These are phyloP conservation scores for Lactarius psammicola DNA, from an alignment of 768 basidiomycete genomes.

Conservation along the genomic window DNA sequence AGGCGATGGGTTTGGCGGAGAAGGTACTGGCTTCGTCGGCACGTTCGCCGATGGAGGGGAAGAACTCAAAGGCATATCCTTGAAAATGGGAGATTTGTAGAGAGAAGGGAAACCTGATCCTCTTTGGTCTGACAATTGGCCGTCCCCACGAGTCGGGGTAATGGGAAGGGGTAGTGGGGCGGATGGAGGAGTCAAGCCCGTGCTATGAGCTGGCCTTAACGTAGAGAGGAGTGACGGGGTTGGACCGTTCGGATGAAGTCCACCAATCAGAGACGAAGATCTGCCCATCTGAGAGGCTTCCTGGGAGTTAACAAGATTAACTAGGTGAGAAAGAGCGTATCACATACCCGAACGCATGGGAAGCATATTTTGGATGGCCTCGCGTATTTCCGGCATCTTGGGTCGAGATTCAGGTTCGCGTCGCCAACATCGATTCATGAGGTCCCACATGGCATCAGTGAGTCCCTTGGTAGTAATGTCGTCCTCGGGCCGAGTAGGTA, in stretches of 20 bases:
- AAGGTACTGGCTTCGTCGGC: slow-evolving; percentile 11
- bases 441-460: slow-evolving; percentile 43
- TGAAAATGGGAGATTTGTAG: background rate
- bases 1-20: slow-evolving; percentile 4
- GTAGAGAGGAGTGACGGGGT: slow-evolving; percentile 1
- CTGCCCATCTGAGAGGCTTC: slow-evolving; percentile 7
- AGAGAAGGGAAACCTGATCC: background rate
- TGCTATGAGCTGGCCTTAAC: slow-evolving; percentile 3
- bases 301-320: background rate
- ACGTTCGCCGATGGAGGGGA: slow-evolving; percentile 17
- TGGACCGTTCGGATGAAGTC: background rate
- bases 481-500: slow-evolving; percentile 41
- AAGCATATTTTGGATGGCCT: slow-evolving; percentile 21
- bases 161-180: slow-evolving; percentile 7
- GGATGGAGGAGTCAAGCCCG: slow-evolving; percentile 8
- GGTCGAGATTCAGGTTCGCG: slow-evolving; percentile 42
- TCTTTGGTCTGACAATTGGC: background rate
- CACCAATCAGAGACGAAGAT: background rate
- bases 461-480: slow-evolving; percentile 35
- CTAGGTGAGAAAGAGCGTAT: background rate
- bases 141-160: background rate
- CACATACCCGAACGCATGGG: slow-evolving; percentile 18
- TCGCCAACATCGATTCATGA: slow-evolving; percentile 47
- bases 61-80: slow-evolving; percentile 17
- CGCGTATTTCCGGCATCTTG: slow-evolving; percentile 39